These are phyloP conservation scores for Clavispora vitiphila DNA, from an alignment of 805 yeast genomes.

Conservation along the genomic window DNA sequence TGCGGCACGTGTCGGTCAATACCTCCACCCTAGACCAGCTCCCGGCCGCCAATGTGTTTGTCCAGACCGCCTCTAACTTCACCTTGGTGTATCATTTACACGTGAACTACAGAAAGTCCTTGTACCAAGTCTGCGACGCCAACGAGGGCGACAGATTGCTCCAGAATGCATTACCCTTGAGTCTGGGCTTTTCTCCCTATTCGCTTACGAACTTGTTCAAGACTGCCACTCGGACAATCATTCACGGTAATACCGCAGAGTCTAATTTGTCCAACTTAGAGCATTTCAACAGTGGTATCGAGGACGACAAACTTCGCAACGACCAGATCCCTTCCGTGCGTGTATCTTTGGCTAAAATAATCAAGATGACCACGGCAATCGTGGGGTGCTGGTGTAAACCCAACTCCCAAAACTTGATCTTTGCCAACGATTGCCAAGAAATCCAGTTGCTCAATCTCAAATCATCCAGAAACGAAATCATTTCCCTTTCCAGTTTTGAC, in stretches of 20 bases:
- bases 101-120: conserved; percentile 26
- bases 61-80: conserved; percentile 9
- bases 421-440: conserved; percentile 21
- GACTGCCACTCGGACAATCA: conserved; percentile 28
- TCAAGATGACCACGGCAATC: conserved; percentile 31
- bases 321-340: conserved; percentile 23
- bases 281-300: conserved; percentile 22
- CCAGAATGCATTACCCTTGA: conserved; percentile 33
- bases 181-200: conserved; percentile 20
- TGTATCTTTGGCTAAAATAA: conserved; percentile 24
- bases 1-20: conserved; percentile 33
- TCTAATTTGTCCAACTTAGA: conserved; percentile 31
- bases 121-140: conserved; percentile 26
- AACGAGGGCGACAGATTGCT: conserved; percentile 23
- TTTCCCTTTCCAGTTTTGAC: conserved; percentile 20
- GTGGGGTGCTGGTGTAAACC: conserved; percentile 32
- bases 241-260: conserved; percentile 20
- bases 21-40: conserved; percentile 27
- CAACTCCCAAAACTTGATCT: conserved; percentile 34
- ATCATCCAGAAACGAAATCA: conserved; percentile 24
- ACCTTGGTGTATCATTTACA: conserved; percentile 17
- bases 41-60: conserved; percentile 9
- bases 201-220: conserved; percentile 26
- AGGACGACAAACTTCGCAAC: conserved; percentile 30
- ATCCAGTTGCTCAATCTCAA: conserved; percentile 33